Conservation (phyloP, 306 rosid genomes). For the Prosopis cineraria region DNA sequence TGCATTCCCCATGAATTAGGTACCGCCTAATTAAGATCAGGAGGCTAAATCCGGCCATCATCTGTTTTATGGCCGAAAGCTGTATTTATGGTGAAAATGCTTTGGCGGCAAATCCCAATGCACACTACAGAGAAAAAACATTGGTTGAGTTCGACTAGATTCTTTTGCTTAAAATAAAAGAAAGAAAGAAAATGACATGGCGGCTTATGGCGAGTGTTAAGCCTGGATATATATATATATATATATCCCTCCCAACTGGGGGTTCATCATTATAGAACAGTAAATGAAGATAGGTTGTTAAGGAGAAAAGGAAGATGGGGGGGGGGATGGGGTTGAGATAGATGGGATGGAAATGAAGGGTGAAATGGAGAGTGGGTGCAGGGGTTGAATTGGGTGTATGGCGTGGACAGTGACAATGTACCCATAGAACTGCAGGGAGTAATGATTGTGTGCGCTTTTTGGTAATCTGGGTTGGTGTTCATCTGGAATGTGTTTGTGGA, state of each 20-base stretch:
- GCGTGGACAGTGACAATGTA: not conserved
- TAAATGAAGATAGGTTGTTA: too few species aligned
- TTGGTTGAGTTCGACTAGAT: not conserved
- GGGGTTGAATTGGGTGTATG: too few species aligned
- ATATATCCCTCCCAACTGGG: too few species aligned
- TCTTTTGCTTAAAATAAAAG: too few species aligned
- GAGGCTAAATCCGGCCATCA: not conserved
- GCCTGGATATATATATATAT: too few species aligned
- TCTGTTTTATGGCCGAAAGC: not conserved
- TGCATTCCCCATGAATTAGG: constrained; percentile 1
- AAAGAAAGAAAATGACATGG: too few species aligned
- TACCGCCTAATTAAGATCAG: not conserved
- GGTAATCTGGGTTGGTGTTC: not conserved
- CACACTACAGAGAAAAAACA: not conserved
- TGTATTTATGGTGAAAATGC: constrained; percentile 15
- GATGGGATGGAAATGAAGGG: not conserved
- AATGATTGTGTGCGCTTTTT: not conserved
- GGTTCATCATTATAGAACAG: not conserved
- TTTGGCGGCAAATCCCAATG: not conserved
- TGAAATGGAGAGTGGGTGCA: not conserved
- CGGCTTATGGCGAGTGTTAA: too few species aligned
- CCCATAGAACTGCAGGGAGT: not conserved
- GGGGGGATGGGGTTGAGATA: not conserved
- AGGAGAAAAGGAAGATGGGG: too few species aligned
- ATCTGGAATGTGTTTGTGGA: not conserved